phyloP scores from a whole-genome alignment of 331 rosid genomes.

The Quercus lobata region DNA sequence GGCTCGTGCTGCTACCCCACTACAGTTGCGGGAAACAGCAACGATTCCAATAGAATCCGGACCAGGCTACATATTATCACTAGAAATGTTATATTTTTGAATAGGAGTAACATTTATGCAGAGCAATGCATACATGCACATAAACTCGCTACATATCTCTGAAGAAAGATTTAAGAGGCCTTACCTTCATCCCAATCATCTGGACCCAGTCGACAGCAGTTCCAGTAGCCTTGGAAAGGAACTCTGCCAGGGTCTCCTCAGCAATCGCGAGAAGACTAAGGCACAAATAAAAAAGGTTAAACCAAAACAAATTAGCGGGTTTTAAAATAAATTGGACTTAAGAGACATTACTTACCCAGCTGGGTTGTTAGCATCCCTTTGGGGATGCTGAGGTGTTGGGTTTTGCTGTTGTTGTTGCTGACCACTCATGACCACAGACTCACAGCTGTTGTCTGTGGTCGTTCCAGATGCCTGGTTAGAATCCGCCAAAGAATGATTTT shows the following conservation, averaged over 20 bases:
- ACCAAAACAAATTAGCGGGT: neutral
- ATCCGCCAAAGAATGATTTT: neutral
- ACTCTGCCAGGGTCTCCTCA: conserved; percentile 99
- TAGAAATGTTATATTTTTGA: neutral
- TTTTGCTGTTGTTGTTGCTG: conserved; percentile 92
- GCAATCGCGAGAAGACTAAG: conserved; percentile 90
- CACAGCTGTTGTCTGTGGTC: conserved; percentile 97
- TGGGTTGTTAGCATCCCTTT: conserved; percentile 96
- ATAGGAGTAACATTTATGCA: neutral
- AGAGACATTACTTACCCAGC: conserved; percentile 60
- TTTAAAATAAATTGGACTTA: neutral
- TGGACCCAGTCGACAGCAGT: conserved; percentile 99
- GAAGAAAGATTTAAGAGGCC: neutral
- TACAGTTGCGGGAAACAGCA: conserved; percentile 93
- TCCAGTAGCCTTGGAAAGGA: conserved; percentile 99
- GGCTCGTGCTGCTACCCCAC: conserved; percentile 97
- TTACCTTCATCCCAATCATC: conserved; percentile 99
- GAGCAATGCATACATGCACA: neutral
- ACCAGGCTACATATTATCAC: conserved; percentile 71
- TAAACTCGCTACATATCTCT: neutral
- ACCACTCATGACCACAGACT: conserved; percentile 99
- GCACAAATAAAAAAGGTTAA: neutral
- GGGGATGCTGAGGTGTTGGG: conserved; percentile 95
- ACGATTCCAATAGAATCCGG: conserved; percentile 99
- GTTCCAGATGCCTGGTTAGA: conserved; percentile 63